These are phyloP conservation scores for Volvariella surrecta DNA, from an alignment of 1,284 basidiomycete genomes.

Conservation along the genomic window DNA sequence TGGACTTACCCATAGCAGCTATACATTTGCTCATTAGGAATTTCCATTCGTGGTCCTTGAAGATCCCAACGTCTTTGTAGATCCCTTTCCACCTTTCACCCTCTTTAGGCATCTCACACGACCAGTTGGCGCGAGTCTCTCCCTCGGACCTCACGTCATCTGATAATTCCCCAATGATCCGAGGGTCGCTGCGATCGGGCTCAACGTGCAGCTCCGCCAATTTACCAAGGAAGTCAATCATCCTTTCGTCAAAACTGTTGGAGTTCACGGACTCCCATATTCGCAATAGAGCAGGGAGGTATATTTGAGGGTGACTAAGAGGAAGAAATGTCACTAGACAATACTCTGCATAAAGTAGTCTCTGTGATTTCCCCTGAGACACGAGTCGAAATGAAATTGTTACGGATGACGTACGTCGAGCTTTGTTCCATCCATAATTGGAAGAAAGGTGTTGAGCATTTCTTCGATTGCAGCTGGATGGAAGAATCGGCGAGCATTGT, in stretches of 20 bases:
- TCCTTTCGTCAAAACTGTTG: slow-evolving; percentile 78
- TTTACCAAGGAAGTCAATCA: slow-evolving; percentile 63
- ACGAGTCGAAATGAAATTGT: not conserved
- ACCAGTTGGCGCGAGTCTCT: slow-evolving; percentile 53
- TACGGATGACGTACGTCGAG: slow-evolving; percentile 49
- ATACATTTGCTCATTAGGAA: slow-evolving; percentile 90
- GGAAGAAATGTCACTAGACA: slow-evolving; percentile 80
- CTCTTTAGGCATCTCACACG: slow-evolving; percentile 31
- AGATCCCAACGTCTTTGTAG: slow-evolving; percentile 80
- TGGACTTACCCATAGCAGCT: slow-evolving; percentile 68
- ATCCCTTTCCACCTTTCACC: slow-evolving; percentile 55
- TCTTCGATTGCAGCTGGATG: slow-evolving; percentile 83
- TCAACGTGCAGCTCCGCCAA: slow-evolving; percentile 70
- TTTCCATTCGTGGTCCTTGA: slow-evolving; percentile 82
- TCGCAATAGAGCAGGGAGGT: slow-evolving; percentile 75
- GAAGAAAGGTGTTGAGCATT: slow-evolving; percentile 82
- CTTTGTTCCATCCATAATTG: slow-evolving; percentile 65
- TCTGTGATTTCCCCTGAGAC: slow-evolving; percentile 30
- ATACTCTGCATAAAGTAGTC: slow-evolving; percentile 71
- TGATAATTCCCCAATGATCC: slow-evolving; percentile 51
- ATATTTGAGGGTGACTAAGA: slow-evolving; percentile 69
- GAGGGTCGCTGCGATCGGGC: slow-evolving; percentile 66
- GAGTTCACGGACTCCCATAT: slow-evolving; percentile 82
- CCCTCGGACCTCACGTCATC: slow-evolving; percentile 63
- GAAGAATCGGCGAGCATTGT: slow-evolving; percentile 81